Evolutionary conservation across 495 filamentous ascomycete species (phyloP).

Genomic region (Halenospora varia): DNA sequence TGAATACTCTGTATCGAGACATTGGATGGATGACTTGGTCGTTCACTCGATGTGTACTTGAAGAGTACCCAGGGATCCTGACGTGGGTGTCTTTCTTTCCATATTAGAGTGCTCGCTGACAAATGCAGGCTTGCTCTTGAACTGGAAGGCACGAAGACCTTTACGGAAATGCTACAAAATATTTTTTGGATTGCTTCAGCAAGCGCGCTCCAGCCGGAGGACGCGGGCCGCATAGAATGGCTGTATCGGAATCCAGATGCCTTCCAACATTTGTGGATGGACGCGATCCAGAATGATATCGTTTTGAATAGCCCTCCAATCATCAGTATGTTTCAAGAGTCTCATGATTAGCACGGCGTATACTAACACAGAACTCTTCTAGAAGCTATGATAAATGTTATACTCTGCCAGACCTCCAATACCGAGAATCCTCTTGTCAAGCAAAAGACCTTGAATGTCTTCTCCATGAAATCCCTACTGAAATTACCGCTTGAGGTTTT

Average conservation of each 20-base stretch:
- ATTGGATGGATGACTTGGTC: conserved; percentile 18
- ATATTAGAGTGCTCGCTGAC: not conserved
- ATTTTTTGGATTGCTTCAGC: conserved; percentile 24
- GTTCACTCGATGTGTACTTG: conserved; percentile 8
- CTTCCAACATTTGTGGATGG: conserved; percentile 17
- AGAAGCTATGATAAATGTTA: conserved; percentile 21
- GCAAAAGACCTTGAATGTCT: conserved; percentile 7
- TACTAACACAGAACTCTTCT: not conserved
- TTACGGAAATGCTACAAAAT: conserved; percentile 9
- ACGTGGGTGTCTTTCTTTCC: conserved; percentile 7
- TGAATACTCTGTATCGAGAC: conserved; percentile 9
- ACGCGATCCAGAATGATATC: conserved; percentile 5
- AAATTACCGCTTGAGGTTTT: conserved; percentile 19
- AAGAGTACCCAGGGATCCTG: conserved; percentile 17
- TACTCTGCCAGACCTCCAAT: conserved; percentile 8
- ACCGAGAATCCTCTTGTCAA: conserved; percentile 13
- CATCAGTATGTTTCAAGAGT: conserved; percentile 1
- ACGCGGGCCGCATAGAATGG: not conserved
- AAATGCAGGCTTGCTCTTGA: not conserved
- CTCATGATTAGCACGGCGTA: not conserved
- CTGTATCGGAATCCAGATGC: conserved; percentile 4
- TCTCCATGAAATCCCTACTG: conserved; percentile 16
- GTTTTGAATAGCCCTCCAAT: conserved; percentile 12
- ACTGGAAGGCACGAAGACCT: not conserved
- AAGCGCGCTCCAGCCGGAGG: not conserved